phyloP scores from a whole-genome alignment of 2,329 filamentous ascomycete species.

The Scortechinia acanthostroma region DNA sequence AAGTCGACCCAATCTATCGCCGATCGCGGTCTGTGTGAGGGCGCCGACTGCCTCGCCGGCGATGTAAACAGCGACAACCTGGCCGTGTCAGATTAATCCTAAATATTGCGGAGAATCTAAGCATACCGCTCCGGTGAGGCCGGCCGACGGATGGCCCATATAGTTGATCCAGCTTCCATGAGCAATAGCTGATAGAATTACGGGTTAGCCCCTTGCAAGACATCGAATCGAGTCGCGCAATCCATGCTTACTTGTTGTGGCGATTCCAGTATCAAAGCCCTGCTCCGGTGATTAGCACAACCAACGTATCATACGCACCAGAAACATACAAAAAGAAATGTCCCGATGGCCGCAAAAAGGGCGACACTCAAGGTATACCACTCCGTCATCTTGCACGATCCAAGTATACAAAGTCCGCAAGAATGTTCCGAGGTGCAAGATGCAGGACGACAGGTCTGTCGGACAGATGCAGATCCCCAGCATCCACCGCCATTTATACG shows the following conservation, averaged over 20 bases:
- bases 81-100: not conserved
- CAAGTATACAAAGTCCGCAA: too few relatives aligned
- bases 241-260: conserved; percentile 39
- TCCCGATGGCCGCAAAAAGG: conserved; percentile 48
- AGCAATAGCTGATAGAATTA: conserved; percentile 38
- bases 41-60: conserved; percentile 50
- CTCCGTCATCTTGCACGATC: conserved; percentile 22
- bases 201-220: too few relatives aligned
- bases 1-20: conserved; percentile 41
- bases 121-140: conserved; percentile 41
- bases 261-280: conserved; percentile 54
- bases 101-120: conserved; percentile 2
- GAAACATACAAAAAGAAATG: conserved; percentile 43
- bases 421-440: too few relatives aligned
- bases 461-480: too few relatives aligned
- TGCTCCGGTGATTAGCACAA: conserved; percentile 10
- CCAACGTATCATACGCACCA: not conserved
- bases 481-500: too few relatives aligned
- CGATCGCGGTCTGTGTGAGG: conserved; percentile 40
- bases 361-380: conserved; percentile 41
- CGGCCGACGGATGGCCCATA: conserved; percentile 44
- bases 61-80: conserved; percentile 50
- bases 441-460: too few relatives aligned
- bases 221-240: not conserved
- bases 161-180: conserved; percentile 52